Percentiles rank a stretch among this genome's conserved stretches.
Conservation (phyloP, 1,139 yeast species). For the Candida gigantensis region DNA sequence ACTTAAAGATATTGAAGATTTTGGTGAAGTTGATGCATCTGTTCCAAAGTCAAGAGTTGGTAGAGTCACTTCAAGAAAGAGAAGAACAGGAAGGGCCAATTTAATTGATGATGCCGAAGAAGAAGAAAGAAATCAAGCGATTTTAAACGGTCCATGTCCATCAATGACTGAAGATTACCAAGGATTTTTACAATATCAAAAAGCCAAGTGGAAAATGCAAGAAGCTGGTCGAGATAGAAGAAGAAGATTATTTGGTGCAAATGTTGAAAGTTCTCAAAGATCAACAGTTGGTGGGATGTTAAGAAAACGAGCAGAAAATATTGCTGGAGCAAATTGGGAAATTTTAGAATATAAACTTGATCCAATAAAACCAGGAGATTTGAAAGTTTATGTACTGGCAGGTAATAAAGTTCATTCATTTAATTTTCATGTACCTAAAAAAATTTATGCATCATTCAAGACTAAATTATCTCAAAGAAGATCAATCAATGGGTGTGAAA, state of each 20-base stretch:
- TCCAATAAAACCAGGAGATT: constrained; percentile 66
- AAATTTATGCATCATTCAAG: constrained; percentile 68
- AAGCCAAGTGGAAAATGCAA: constrained; percentile 82
- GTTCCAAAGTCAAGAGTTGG: constrained; percentile 42
- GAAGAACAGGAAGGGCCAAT: constrained; percentile 28
- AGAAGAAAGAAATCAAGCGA: constrained; percentile 40
- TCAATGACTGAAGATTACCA: constrained; percentile 72
- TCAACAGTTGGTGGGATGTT: constrained; percentile 68
- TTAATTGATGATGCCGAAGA: constrained; percentile 43
- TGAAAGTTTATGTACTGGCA: constrained; percentile 71
- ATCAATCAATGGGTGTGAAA: constrained; percentile 52
- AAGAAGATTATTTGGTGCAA: constrained; percentile 73
- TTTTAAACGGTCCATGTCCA: constrained; percentile 63
- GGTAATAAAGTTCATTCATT: constrained; percentile 74
- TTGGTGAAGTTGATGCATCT: constrained; percentile 42
- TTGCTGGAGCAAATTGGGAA: constrained; percentile 83
- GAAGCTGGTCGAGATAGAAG: constrained; percentile 70
- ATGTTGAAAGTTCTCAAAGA: constrained; percentile 46
- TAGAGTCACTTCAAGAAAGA: constrained; percentile 47
- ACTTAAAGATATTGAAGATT: constrained; percentile 74
- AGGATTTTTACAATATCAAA: constrained; percentile 76
- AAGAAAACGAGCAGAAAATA: constrained; percentile 74
- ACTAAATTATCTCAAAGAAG: constrained; percentile 46
- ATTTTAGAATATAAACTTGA: constrained; percentile 68
- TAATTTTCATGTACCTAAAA: constrained; percentile 72